A percentile compares a stretch with the other conserved stretches of the same genome.
Evolutionary conservation across 306 rosid species (phyloP).

Genomic region (Cicer pinnatifidum): DNA sequence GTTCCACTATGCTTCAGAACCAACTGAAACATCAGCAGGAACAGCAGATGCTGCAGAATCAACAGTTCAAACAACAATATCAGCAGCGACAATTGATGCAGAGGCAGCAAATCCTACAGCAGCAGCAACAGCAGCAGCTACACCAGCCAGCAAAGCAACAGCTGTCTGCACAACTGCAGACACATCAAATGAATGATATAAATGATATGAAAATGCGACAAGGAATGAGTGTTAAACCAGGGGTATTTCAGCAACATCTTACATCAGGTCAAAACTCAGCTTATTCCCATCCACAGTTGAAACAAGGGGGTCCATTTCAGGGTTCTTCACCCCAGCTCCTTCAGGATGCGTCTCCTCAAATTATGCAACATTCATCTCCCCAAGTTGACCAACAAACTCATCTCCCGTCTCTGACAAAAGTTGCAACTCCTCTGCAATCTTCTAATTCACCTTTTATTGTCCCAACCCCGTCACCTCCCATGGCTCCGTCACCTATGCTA

Average conservation of each 20-base stretch:
- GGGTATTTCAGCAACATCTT: conserved; percentile 74
- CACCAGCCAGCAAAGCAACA: conserved; percentile 75
- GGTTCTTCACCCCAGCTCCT: conserved; percentile 75
- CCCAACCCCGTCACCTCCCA: conserved; percentile 88
- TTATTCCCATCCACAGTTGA: conserved; percentile 75
- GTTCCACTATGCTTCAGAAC: conserved; percentile 66
- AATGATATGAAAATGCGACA: conserved; percentile 73
- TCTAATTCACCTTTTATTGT: conserved; percentile 79
- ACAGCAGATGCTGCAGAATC: conserved; percentile 61
- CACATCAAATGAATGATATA: conserved; percentile 69
- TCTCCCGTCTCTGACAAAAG: conserved; percentile 60
- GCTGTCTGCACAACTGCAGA: conserved; percentile 65
- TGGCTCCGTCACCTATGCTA: conserved; percentile 86
- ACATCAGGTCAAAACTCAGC: conserved; percentile 70
- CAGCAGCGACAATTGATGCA: conserved; percentile 60
- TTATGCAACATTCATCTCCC: conserved; percentile 86
- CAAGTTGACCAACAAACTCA: conserved; percentile 83
- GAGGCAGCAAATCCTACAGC: conserved; percentile 60
- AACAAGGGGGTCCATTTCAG: conserved; percentile 67
- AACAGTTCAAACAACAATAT: conserved; percentile 57
- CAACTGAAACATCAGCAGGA: conserved; percentile 76
- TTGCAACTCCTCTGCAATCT: conserved; percentile 81
- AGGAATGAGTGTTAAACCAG: conserved; percentile 68
- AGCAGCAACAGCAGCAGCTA: conserved; percentile 53
- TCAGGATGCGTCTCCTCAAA: conserved; percentile 88